These are phyloP conservation scores for Schrenkiella parvula DNA, from an alignment of 345 rosid species.

Conservation along the genomic window DNA sequence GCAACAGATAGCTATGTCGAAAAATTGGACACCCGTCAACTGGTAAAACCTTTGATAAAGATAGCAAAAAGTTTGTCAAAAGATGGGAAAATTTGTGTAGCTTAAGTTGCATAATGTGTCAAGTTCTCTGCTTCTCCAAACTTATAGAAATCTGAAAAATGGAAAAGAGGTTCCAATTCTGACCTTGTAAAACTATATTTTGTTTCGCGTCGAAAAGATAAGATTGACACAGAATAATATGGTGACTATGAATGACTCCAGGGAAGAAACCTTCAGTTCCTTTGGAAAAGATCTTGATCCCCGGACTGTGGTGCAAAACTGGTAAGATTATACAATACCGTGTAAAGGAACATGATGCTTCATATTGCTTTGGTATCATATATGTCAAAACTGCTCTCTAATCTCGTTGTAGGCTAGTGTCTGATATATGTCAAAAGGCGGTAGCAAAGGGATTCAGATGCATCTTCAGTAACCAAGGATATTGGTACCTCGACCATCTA, in stretches of 20 bases:
- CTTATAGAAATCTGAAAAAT: neutral
- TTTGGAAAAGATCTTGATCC: constrained; percentile 70
- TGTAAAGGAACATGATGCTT: neutral
- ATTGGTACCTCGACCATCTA: constrained; percentile 90
- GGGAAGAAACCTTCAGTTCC: constrained; percentile 84
- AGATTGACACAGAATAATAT: constrained; percentile 1
- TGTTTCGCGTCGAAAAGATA: neutral
- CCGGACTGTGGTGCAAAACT: constrained; percentile 78
- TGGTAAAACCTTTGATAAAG: constrained; percentile 44
- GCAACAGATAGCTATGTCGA: constrained; percentile 75
- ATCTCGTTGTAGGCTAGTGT: constrained; percentile 58
- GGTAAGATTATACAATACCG: constrained; percentile 43
- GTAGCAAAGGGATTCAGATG: constrained; percentile 88
- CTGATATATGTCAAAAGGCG: constrained; percentile 77
- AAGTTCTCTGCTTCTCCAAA: neutral
- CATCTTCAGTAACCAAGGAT: constrained; percentile 82
- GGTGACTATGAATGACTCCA: constrained; percentile 29
- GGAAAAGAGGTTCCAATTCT: neutral
- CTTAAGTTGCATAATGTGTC: neutral
- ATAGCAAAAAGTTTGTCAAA: neutral
- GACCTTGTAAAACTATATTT: neutral
- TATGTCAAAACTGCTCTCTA: neutral
- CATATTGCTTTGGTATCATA: neutral
- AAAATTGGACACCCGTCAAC: constrained; percentile 79
- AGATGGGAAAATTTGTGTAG: no score